A percentile compares a stretch with the other conserved stretches of the same genome.
phyloP scores from a whole-genome alignment of 208 protist genomes.

The Acanthamoeba triangularis region DNA sequence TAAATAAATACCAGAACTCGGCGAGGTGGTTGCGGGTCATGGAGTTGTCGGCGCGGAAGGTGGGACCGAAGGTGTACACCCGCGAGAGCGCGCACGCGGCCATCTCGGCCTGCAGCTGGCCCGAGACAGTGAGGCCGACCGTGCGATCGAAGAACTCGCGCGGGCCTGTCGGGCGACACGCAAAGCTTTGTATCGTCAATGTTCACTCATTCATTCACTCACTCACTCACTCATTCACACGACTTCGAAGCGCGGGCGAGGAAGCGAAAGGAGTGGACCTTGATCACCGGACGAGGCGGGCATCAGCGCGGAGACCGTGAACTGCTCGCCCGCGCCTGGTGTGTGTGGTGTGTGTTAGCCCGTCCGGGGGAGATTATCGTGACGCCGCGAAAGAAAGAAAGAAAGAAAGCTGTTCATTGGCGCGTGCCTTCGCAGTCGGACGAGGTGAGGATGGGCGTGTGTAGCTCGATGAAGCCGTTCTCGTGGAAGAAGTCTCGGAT shows the following conservation, averaged over 20 bases:
- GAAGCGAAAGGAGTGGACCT: neutral
- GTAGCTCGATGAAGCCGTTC: slow-evolving; percentile 90
- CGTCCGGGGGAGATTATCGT: slow-evolving; percentile 33
- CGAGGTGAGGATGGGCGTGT: slow-evolving; percentile 93
- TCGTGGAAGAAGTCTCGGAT: slow-evolving; percentile 84
- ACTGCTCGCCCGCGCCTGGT: slow-evolving; percentile 61
- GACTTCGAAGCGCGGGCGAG: neutral
- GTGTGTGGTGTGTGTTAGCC: too few relatives aligned
- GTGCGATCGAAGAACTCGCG: slow-evolving; percentile 59
- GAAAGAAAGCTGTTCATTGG: slow-evolving; percentile 89
- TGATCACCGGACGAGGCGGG: neutral
- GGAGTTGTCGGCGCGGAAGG: slow-evolving; percentile 91
- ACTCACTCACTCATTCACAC: too few relatives aligned
- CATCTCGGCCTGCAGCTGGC: slow-evolving; percentile 86
- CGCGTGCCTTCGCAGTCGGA: slow-evolving; percentile 92
- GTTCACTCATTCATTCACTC: neutral
- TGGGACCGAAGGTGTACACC: slow-evolving; percentile 93
- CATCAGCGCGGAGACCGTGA: slow-evolving; percentile 50
- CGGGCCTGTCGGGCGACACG: neutral
- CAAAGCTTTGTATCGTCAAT: neutral
- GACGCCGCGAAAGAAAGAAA: slow-evolving; percentile 79
- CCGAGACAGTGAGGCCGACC: slow-evolving; percentile 81
- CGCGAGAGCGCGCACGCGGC: slow-evolving; percentile 85
- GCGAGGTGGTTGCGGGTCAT: slow-evolving; percentile 91
- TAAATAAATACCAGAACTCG: slow-evolving; percentile 90